Percentiles rank a stretch among this genome's conserved stretches.
These are phyloP conservation scores for Xylariaceae sp. DNA, from an alignment of 2,329 filamentous ascomycete species.

Conservation along the genomic window DNA sequence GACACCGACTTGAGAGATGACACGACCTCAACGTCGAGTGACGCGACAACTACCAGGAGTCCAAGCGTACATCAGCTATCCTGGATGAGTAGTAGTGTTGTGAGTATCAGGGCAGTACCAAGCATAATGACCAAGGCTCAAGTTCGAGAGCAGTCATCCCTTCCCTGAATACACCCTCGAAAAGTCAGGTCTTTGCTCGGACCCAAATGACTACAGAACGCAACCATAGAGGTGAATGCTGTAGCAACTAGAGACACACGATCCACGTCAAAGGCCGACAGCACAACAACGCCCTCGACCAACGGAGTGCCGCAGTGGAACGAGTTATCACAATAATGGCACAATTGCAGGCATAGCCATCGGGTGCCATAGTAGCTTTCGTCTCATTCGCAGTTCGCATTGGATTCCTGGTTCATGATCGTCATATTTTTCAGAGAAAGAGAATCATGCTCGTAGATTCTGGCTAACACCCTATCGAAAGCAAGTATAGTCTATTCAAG, in stretches of 20 bases:
- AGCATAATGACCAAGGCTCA: too few relatives aligned
- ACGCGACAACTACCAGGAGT: too few relatives aligned
- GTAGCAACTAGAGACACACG: neutral
- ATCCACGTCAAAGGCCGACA: neutral
- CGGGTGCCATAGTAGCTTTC: neutral
- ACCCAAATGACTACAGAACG: too few relatives aligned
- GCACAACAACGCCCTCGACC: neutral
- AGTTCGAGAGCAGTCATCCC: too few relatives aligned
- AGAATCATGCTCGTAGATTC: neutral
- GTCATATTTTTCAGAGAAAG: neutral
- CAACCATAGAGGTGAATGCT: too few relatives aligned
- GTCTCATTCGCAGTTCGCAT: neutral
- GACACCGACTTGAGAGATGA: too few relatives aligned
- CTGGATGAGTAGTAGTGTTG: too few relatives aligned
- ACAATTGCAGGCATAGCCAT: neutral
- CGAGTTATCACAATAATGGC: neutral
- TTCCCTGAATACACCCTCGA: too few relatives aligned
- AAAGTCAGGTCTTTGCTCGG: too few relatives aligned
- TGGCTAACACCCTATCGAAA: neutral
- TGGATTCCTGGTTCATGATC: conserved; percentile 1
- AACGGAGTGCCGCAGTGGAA: neutral
- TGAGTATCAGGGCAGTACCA: too few relatives aligned
- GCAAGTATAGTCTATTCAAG: conserved; percentile 1
- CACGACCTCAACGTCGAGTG: too few relatives aligned
- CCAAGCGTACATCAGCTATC: too few relatives aligned